Percentiles rank a stretch among this genome's conserved stretches.
Evolutionary conservation across 495 filamentous ascomycete species (phyloP).

Genomic region (Talaromyces borbonicus): DNA sequence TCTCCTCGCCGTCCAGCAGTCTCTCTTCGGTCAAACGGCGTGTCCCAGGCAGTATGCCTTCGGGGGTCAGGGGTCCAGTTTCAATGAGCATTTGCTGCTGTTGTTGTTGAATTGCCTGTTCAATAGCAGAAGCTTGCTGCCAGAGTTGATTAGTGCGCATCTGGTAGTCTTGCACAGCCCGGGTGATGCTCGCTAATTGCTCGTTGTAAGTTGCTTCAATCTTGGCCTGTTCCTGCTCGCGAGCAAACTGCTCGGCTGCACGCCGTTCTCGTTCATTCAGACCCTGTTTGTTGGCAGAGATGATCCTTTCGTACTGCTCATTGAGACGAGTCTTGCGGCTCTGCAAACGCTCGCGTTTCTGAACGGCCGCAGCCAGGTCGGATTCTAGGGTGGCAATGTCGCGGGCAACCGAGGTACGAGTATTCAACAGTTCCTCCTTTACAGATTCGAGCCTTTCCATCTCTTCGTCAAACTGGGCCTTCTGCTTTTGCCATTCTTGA

Average conservation of each 20-base stretch:
- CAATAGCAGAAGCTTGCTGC: slow-evolving; percentile 38
- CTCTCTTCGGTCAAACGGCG: slow-evolving; percentile 27
- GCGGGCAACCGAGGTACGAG: slow-evolving; percentile 53
- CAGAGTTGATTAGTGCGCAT: slow-evolving; percentile 35
- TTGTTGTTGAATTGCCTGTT: slow-evolving; percentile 35
- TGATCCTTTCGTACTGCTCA: slow-evolving; percentile 67
- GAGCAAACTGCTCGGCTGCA: slow-evolving; percentile 54
- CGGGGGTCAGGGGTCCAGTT: slow-evolving; percentile 36
- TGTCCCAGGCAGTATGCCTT: slow-evolving; percentile 40
- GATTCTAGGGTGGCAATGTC: slow-evolving; percentile 53
- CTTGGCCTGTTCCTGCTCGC: slow-evolving; percentile 53
- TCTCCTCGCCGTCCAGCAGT: slow-evolving; percentile 7
- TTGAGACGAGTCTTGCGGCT: slow-evolving; percentile 65
- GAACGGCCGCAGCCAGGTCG: slow-evolving; percentile 55
- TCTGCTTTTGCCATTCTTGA: slow-evolving; percentile 49
- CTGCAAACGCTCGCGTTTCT: slow-evolving; percentile 70
- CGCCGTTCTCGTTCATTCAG: slow-evolving; percentile 66
- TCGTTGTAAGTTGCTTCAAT: slow-evolving; percentile 41
- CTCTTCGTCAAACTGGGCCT: slow-evolving; percentile 52
- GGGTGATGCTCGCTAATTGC: slow-evolving; percentile 34
- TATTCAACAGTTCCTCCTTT: slow-evolving; percentile 48
- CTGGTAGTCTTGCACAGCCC: slow-evolving; percentile 39
- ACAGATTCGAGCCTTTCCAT: slow-evolving; percentile 50
- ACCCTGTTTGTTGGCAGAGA: slow-evolving; percentile 64
- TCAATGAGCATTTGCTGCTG: slow-evolving; percentile 36